These are phyloP conservation scores for Cinchona pubescens DNA, from an alignment of 257 asterid species.

Conservation along the genomic window DNA sequence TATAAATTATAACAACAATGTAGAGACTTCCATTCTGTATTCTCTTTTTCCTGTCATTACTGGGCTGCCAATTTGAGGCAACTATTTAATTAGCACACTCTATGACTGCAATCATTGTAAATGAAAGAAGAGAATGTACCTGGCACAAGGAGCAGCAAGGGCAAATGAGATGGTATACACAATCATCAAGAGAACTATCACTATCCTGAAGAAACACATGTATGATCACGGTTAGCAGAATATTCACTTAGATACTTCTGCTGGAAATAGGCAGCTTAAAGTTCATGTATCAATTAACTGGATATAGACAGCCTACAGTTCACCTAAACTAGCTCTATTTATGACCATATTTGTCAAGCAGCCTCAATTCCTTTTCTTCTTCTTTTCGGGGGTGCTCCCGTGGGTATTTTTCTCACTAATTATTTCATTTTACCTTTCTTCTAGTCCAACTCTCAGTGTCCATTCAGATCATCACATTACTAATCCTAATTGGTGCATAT, in stretches of 20 bases:
- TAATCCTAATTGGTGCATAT: background rate
- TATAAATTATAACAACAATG: background rate
- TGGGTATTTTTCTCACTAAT: background rate
- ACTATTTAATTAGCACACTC: background rate
- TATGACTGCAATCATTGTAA: background rate
- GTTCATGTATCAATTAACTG: background rate
- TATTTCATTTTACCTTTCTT: background rate
- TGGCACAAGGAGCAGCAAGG: constrained; percentile 90
- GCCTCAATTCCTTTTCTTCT: background rate
- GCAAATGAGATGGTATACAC: constrained; percentile 71
- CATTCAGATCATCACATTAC: background rate
- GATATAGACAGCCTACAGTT: too few relatives aligned
- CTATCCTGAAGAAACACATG: constrained; percentile 55
- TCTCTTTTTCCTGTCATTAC: background rate
- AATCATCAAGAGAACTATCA: constrained; percentile 69
- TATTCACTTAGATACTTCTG: background rate
- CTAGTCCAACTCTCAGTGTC: background rate
- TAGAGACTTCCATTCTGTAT: background rate
- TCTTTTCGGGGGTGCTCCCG: background rate
- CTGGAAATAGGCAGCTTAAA: background rate
- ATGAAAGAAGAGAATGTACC: constrained; percentile 42
- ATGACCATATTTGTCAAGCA: too few relatives aligned
- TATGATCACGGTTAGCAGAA: background rate
- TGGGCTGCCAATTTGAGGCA: background rate
- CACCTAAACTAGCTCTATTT: background rate